phyloP scores from a whole-genome alignment of 768 basidiomycete species.

The Dentipellis fragilis region DNA sequence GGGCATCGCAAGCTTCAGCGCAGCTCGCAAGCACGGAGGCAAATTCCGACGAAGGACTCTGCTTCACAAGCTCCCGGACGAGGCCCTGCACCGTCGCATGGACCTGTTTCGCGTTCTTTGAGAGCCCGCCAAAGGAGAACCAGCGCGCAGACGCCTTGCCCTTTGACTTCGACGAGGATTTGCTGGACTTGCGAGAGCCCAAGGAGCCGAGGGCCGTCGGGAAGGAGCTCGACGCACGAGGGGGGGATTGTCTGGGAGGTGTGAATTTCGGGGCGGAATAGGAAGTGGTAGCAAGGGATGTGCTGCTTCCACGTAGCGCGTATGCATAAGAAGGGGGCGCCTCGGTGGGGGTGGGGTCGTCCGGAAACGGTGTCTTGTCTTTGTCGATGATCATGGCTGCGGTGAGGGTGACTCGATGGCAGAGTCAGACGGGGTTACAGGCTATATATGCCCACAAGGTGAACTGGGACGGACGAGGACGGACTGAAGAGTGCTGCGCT shows the following conservation, averaged over 20 bases:
- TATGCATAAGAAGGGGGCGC: background rate
- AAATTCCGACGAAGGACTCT: slow-evolving; percentile 21
- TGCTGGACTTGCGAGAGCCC: background rate
- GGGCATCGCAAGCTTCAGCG: slow-evolving; percentile 43
- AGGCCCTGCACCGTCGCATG: slow-evolving; percentile 7
- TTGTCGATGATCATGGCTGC: background rate
- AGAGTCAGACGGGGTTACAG: too few species aligned
- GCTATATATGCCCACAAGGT: too few species aligned
- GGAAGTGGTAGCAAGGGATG: background rate
- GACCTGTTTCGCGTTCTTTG: slow-evolving; percentile 13
- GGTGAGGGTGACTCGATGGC: too few species aligned
- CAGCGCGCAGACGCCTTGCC: background rate
- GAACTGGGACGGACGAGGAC: too few species aligned
- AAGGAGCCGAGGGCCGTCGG: background rate
- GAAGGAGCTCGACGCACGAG: background rate
- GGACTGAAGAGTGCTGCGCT: too few species aligned
- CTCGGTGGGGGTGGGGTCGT: background rate
- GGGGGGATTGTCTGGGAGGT: background rate
- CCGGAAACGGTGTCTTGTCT: background rate
- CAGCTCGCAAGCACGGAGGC: slow-evolving; percentile 47
- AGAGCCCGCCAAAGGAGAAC: slow-evolving; percentile 9
- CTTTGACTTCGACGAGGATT: too few species aligned
- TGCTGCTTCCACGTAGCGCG: background rate
- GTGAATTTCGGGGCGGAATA: background rate
- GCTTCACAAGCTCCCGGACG: slow-evolving; percentile 27